A percentile compares a stretch with the other conserved stretches of the same genome.
Evolutionary conservation across 106 monocot genomes (phyloP).

Genomic region (Chionographis japonica): DNA sequence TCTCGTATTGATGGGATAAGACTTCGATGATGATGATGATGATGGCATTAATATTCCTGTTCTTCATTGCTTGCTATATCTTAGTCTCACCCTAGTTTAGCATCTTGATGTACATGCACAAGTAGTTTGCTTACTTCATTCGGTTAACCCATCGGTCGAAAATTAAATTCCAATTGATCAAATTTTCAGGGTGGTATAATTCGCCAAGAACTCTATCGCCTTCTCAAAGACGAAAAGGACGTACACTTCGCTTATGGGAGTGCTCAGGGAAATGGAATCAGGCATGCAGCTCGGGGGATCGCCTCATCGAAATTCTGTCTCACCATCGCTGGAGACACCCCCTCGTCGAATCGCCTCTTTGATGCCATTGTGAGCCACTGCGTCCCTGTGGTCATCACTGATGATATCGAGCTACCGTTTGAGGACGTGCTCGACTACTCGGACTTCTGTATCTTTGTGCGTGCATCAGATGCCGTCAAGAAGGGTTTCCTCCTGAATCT

Average conservation of each 20-base stretch:
- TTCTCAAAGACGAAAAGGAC: conserved; percentile 68
- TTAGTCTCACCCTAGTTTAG: too few relatives aligned
- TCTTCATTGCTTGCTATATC: background rate
- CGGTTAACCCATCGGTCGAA: background rate
- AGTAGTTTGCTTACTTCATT: background rate
- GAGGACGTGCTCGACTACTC: conserved; percentile 81
- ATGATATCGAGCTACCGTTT: conserved; percentile 80
- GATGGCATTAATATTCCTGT: background rate
- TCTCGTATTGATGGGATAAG: background rate
- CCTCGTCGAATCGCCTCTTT: conserved; percentile 85
- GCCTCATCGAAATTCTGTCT: conserved; percentile 75
- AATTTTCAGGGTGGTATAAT: conserved; percentile 60
- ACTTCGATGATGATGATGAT: too few relatives aligned
- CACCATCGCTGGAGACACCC: conserved; percentile 84
- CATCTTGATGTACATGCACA: too few relatives aligned
- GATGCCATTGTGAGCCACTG: conserved; percentile 82
- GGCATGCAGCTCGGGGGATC: conserved; percentile 51
- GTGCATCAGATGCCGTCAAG: conserved; percentile 48
- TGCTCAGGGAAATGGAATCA: conserved; percentile 39
- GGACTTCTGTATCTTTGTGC: conserved; percentile 76
- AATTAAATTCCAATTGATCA: background rate
- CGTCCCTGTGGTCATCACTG: conserved; percentile 78
- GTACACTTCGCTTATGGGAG: conserved; percentile 67
- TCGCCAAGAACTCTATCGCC: conserved; percentile 49
- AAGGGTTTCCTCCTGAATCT: conserved; percentile 50